Conservation (phyloP, 352 stramenopile species). For the Pythium biforme region DNA sequence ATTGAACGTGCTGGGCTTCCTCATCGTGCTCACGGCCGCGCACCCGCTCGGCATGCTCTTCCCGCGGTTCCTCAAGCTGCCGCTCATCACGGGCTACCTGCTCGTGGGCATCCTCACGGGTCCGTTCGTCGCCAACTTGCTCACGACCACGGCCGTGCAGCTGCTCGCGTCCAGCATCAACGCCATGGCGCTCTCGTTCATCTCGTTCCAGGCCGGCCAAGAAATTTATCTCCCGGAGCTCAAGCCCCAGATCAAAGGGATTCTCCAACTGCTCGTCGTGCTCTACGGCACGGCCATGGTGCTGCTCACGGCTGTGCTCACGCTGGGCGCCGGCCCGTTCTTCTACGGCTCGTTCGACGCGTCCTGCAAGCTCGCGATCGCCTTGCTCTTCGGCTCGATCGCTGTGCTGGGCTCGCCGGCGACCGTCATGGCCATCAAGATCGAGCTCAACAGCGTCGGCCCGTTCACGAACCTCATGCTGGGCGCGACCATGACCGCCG, state of each 20-base stretch:
- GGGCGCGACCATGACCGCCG: slow-evolving; percentile 59
- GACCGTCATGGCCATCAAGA: slow-evolving; percentile 78
- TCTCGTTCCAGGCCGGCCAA: slow-evolving; percentile 72
- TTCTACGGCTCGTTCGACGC: slow-evolving; percentile 51
- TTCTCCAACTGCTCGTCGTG: slow-evolving; percentile 46
- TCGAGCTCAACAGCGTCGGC: slow-evolving; percentile 68
- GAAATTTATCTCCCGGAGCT: slow-evolving; percentile 73
- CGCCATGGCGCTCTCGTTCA: slow-evolving; percentile 66
- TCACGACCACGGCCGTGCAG: slow-evolving; percentile 36
- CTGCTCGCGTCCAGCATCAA: slow-evolving; percentile 56
- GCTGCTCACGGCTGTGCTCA: slow-evolving; percentile 42
- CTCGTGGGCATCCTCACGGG: slow-evolving; percentile 55
- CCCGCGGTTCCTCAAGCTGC: slow-evolving; percentile 51
- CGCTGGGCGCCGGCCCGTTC: slow-evolving; percentile 50
- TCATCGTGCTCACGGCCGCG: slow-evolving; percentile 54
- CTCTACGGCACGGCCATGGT: slow-evolving; percentile 59
- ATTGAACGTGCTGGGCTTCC: slow-evolving; percentile 43
- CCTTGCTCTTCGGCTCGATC: slow-evolving; percentile 72
- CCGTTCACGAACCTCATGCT: slow-evolving; percentile 77
- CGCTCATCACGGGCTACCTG: slow-evolving; percentile 66
- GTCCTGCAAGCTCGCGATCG: slow-evolving; percentile 57
- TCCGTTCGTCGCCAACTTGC: slow-evolving; percentile 52
- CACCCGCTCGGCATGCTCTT: slow-evolving; percentile 63
- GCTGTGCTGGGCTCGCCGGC: slow-evolving; percentile 59
- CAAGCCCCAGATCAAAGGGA: slow-evolving; percentile 55